A percentile compares a stretch with the other conserved stretches of the same genome.
Evolutionary conservation across 2,329 filamentous ascomycete genomes (phyloP).

Genomic region (Cordyceps javanica): DNA sequence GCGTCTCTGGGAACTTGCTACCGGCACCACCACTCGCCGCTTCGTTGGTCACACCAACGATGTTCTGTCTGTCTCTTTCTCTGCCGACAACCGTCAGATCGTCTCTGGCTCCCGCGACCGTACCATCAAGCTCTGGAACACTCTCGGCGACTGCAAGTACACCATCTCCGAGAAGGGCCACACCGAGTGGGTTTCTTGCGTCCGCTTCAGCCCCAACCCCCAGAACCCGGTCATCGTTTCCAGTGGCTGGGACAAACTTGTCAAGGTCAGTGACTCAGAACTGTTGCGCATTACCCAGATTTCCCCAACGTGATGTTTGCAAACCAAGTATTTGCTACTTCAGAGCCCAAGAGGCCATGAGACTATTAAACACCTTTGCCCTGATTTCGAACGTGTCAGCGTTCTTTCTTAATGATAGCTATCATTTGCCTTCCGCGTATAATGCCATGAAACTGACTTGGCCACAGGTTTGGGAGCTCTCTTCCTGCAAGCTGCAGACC

Average conservation of each 20-base stretch:
- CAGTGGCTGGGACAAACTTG: conserved; percentile 98
- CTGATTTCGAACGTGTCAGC: conserved; percentile 56
- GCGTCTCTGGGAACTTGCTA: conserved; percentile 97
- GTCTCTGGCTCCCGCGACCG: conserved; percentile 97
- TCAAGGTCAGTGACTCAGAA: conserved; percentile 72
- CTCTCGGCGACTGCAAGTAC: conserved; percentile 99
- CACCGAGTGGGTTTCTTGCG: conserved; percentile 99
- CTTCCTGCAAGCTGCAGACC: conserved; percentile 98
- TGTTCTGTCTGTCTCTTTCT: conserved; percentile 99
- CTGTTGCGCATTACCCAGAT: not conserved
- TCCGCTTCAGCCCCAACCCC: conserved; percentile 99
- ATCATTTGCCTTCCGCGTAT: not conserved
- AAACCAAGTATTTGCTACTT: conserved; percentile 99
- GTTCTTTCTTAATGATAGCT: conserved; percentile 8
- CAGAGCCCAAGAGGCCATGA: conserved; percentile 95
- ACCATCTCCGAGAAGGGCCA: conserved; percentile 99
- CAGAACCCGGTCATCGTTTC: conserved; percentile 99
- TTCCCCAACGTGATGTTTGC: conserved; percentile 78
- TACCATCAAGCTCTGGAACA: conserved; percentile 99
- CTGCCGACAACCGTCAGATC: conserved; percentile 99
- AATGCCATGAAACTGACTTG: not conserved
- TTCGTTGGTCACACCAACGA: conserved; percentile 99
- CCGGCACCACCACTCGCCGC: conserved; percentile 92
- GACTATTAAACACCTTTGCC: conserved; percentile 84
- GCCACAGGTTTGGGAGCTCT: conserved; percentile 93